Base-by-base conservation (phyloP, 495 filamentous ascomycete species). In the Thermochaetoides thermophila region DNA sequence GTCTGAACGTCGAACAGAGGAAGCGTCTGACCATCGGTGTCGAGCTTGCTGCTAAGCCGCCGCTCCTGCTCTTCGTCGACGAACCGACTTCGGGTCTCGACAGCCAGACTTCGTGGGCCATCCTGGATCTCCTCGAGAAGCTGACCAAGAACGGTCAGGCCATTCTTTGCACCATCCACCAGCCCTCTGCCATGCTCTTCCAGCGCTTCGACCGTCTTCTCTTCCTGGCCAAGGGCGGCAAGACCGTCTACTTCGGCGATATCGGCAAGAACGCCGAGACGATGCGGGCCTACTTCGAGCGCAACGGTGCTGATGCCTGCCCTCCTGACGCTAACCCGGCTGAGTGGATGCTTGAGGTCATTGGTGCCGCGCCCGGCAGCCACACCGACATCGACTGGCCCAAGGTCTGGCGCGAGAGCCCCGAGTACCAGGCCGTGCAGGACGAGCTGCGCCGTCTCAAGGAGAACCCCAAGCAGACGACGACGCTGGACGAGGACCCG, bases 261-360 rank as follows among this genome's bases (percentile, higher is more conserved):
- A 84, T 94, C 31, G 84, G 84, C 21, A 64, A 81, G 39, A 79
- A 83, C 60, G 83, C 82, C 0, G 65, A 66, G 16, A 78, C 63
- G 12, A 54, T 94, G 40, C 69, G 73, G 1, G 67, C 53, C 41
- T 93, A 93, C 57, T 94, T 94, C 43, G 79, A 89, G 56, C 62
- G 65, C 29, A 78, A 86, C 46, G 78, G 85, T 29, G 81, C 78
- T 3, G 58, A 65, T 13, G 63, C 72, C 26, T 93, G 84, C 54
- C 79, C 80, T 2, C 40, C 49, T 2, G 75, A 79, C 11, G 79
- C 82, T n/a, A 95, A 81, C 57, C 84, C 84, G 17, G 87, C 87
- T 13, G 87, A 96, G 57, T 93, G 82, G 81, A 94, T 96, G 82
- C 64, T 96, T 22, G 84, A 93, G 48, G 77, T 84, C 30, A 92